These are phyloP conservation scores for Rhododendron henanense DNA, from an alignment of 148 eudicot genomes.

Conservation along the genomic window DNA sequence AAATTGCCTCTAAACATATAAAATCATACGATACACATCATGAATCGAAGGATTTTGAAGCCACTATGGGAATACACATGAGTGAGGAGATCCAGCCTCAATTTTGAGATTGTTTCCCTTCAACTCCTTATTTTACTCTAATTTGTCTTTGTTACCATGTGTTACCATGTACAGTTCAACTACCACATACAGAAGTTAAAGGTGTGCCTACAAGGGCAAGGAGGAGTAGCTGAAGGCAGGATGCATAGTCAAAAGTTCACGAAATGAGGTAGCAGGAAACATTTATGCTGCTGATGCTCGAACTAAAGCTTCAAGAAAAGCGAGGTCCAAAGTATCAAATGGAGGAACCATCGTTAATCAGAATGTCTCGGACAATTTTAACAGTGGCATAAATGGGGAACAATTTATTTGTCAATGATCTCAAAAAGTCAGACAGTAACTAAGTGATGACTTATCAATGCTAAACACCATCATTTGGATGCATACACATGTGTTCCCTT, in stretches of 20 bases:
- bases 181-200: not conserved
- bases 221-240: not conserved
- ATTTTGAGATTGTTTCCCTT: not conserved
- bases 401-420: not conserved
- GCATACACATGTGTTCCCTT: not conserved
- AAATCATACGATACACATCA: not conserved
- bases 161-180: not conserved
- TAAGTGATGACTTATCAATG: not conserved
- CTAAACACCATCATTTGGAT: not conserved
- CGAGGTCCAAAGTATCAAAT: not conserved
- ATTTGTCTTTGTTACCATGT: not conserved
- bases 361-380: not conserved
- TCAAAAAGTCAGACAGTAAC: not conserved
- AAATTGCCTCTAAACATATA: not conserved
- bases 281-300: not conserved
- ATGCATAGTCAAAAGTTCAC: not conserved
- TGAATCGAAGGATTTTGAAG: not conserved
- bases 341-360: not conserved
- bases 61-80: too few species aligned
- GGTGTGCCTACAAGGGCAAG: not conserved
- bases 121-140: not conserved
- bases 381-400: not conserved
- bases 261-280: not conserved
- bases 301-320: not conserved
- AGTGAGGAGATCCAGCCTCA: constrained; percentile 2